Evolutionary conservation across 2,329 filamentous ascomycete genomes (phyloP).

Genomic region (Thielaviopsis cerberus): DNA sequence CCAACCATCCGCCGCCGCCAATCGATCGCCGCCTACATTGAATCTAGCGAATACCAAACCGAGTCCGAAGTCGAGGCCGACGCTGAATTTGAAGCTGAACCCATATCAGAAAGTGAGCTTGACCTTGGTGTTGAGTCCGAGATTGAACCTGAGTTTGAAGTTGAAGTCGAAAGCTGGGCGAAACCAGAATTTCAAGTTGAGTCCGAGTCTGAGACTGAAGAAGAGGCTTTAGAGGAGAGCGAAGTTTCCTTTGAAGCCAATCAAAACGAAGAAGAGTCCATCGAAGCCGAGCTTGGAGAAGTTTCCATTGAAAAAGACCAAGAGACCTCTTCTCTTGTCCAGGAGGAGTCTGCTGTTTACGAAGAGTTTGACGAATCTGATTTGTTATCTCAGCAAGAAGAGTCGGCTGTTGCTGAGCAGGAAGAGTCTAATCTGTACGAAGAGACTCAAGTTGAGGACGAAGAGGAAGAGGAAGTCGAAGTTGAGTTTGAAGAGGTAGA

Average conservation of each 20-base stretch:
- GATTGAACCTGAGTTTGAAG: background rate
- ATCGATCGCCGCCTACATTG: background rate
- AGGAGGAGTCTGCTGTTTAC: background rate
- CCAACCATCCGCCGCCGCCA: background rate
- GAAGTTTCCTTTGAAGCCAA: background rate
- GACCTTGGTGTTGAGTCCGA: background rate
- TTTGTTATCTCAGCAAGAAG: background rate
- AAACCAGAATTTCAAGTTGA: too few species aligned
- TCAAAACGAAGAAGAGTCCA: background rate
- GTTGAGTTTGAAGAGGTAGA: background rate
- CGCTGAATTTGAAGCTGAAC: background rate
- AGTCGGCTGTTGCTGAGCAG: background rate
- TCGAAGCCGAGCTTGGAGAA: background rate
- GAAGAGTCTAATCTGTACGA: background rate
- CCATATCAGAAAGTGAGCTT: background rate
- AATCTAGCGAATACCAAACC: background rate
- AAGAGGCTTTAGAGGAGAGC: background rate
- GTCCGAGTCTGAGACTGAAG: background rate
- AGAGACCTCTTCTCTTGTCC: too few species aligned
- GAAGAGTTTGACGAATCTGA: too few species aligned
- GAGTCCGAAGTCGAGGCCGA: background rate
- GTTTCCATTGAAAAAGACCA: background rate
- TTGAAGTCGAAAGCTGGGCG: too few species aligned
- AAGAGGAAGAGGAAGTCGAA: too few species aligned
- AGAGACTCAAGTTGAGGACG: background rate